Conservation (phyloP, 2,329 filamentous ascomycete species). For the Claviceps pusilla region DNA sequence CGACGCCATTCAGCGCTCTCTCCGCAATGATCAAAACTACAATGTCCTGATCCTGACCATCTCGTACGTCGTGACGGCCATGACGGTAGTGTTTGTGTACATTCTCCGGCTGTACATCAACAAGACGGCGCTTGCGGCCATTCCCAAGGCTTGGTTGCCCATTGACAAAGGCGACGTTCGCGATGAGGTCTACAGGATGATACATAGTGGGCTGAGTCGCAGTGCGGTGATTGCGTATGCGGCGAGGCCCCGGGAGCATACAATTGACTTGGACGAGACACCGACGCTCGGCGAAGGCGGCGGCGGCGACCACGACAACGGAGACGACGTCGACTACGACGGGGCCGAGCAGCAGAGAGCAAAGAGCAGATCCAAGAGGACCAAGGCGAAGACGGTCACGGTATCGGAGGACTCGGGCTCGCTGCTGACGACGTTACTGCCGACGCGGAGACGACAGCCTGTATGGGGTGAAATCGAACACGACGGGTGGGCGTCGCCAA, state of each 20-base stretch:
- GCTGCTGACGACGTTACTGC: slow-evolving; percentile 32
- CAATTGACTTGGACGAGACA: slow-evolving; percentile 8
- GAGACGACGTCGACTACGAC: too few relatives aligned
- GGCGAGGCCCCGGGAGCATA: slow-evolving; percentile 18
- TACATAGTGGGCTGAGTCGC: slow-evolving; percentile 54
- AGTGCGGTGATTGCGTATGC: slow-evolving; percentile 74
- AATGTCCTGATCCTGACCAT: slow-evolving; percentile 74
- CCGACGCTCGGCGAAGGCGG: slow-evolving; percentile 2
- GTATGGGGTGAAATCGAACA: slow-evolving; percentile 78
- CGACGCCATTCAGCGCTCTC: slow-evolving; percentile 67
- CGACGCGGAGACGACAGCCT: slow-evolving; percentile 28
- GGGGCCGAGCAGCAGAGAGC: slow-evolving; percentile 8
- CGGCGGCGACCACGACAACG: too few relatives aligned
- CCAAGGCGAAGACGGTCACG: slow-evolving; percentile 12
- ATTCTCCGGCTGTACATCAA: slow-evolving; percentile 75
- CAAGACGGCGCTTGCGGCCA: slow-evolving; percentile 59
- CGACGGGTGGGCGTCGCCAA: slow-evolving; percentile 74
- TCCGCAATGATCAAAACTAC: slow-evolving; percentile 49
- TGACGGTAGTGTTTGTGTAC: slow-evolving; percentile 64
- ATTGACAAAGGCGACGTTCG: slow-evolving; percentile 73
- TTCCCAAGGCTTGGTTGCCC: slow-evolving; percentile 77
- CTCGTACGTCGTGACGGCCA: slow-evolving; percentile 56
- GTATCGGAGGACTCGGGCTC: slow-evolving; percentile 7
- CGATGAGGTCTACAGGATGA: slow-evolving; percentile 58
- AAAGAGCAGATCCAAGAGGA: slow-evolving; percentile 17